These are phyloP conservation scores for Artomyces pyxidatus DNA, from an alignment of 768 basidiomycete species.

Conservation along the genomic window DNA sequence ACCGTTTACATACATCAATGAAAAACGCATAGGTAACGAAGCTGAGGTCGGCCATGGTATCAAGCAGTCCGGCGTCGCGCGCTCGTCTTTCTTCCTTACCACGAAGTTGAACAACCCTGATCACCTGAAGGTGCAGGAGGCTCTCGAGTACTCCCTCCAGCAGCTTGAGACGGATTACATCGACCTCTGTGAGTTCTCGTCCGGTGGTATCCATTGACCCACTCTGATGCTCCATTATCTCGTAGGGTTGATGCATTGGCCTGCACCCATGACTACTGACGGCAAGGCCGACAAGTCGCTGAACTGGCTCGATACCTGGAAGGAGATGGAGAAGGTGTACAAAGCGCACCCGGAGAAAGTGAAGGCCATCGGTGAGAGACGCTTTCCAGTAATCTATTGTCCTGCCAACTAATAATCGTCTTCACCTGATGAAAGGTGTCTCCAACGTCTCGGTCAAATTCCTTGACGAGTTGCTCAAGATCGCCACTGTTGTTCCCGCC, in stretches of 20 bases:
- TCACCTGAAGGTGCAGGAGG: conserved; percentile 49
- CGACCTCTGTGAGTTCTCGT: conserved; percentile 51
- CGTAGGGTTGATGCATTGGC: conserved; percentile 80
- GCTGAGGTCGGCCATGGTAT: conserved; percentile 78
- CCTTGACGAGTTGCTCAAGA: conserved; percentile 51
- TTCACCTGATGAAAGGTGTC: conserved; percentile 33
- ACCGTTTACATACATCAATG: not conserved
- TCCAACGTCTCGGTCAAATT: conserved; percentile 65
- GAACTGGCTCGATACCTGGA: conserved; percentile 76
- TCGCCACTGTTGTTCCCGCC: conserved; percentile 52
- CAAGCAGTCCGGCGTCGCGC: conserved; percentile 62
- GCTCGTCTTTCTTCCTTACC: conserved; percentile 73
- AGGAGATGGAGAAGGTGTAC: conserved; percentile 61
- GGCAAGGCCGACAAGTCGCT: conserved; percentile 43
- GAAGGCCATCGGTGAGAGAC: conserved; percentile 57
- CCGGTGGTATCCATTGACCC: not conserved
- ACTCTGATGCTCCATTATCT: not conserved
- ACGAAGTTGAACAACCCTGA: conserved; percentile 62
- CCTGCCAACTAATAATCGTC: conserved; percentile 3
- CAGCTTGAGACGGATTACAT: conserved; percentile 68
- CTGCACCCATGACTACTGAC: conserved; percentile 58
- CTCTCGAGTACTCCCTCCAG: conserved; percentile 62
- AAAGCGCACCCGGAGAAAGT: conserved; percentile 62
- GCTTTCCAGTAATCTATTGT: not conserved
- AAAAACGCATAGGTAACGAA: conserved; percentile 43